These are phyloP conservation scores for Phytomonas sp. DNA, from an alignment of 208 protist species.

Conservation along the genomic window DNA sequence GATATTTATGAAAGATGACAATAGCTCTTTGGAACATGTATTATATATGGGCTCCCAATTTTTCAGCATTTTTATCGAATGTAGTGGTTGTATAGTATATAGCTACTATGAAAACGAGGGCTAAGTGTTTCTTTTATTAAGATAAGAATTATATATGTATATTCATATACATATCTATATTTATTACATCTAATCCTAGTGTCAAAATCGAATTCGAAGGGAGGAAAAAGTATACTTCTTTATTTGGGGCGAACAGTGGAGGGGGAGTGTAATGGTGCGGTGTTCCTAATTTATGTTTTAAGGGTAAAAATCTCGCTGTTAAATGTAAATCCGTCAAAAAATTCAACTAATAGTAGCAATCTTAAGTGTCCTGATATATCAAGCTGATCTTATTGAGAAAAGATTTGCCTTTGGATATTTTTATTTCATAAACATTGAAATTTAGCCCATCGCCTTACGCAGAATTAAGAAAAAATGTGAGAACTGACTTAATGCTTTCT, in stretches of 20 bases:
- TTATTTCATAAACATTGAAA: neutral
- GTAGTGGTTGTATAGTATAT: neutral
- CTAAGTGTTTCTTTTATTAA: neutral
- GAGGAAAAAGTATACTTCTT: neutral
- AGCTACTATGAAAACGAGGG: neutral
- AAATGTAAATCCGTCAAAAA: neutral
- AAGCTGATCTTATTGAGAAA: neutral
- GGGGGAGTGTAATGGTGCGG: neutral
- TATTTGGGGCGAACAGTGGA: neutral
- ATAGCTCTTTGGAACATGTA: neutral
- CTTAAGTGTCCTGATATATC: neutral
- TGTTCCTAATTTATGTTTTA: neutral
- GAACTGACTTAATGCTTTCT: neutral
- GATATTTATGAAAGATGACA: neutral
- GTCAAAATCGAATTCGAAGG: neutral
- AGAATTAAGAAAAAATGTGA: neutral
- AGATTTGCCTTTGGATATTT: neutral
- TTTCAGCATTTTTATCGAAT: neutral
- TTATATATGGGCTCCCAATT: neutral
- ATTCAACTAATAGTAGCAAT: neutral
- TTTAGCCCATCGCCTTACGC: neutral
- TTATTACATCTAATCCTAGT: neutral
- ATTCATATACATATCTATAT: neutral
- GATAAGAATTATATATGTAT: neutral
- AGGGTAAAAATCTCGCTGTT: neutral